Conservation (phyloP, 768 basidiomycete species). For the Mycena chlorophos region DNA sequence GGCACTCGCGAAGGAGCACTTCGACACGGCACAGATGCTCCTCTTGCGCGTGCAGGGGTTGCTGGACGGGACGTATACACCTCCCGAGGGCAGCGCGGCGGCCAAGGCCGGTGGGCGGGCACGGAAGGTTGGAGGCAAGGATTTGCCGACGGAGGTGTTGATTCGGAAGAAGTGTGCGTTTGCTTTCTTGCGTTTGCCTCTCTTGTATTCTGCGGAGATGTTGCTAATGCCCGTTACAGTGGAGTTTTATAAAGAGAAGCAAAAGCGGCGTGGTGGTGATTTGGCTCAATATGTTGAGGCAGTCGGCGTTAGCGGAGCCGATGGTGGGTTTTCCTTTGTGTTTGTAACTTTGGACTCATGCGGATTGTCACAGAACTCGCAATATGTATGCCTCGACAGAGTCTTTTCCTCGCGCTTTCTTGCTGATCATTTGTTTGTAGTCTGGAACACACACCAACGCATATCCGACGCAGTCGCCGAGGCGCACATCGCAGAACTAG, state of each 20-base stretch:
- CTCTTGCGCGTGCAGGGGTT: slow-evolving; percentile 36
- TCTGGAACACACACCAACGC: slow-evolving; percentile 80
- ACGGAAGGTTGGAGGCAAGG: slow-evolving; percentile 65
- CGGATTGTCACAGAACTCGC: slow-evolving; percentile 52
- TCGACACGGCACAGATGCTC: too few relatives aligned
- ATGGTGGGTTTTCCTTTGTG: slow-evolving; percentile 46
- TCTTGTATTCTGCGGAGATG: slow-evolving; percentile 46
- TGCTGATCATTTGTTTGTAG: slow-evolving; percentile 33
- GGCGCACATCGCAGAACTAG: slow-evolving; percentile 59
- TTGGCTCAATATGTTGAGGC: slow-evolving; percentile 50
- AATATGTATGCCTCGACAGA: slow-evolving; percentile 51
- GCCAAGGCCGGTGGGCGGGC: too few relatives aligned
- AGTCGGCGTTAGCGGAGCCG: slow-evolving; percentile 68
- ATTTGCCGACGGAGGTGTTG: slow-evolving; percentile 72
- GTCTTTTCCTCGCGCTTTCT: background rate
- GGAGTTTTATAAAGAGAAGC: slow-evolving; percentile 73
- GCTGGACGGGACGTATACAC: slow-evolving; percentile 57
- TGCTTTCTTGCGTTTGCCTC: too few relatives aligned
- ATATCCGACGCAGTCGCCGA: slow-evolving; percentile 53
- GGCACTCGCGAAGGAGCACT: too few relatives aligned
- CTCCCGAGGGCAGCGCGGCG: too few relatives aligned
- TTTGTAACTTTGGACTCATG: background rate
- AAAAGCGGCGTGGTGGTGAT: slow-evolving; percentile 52
- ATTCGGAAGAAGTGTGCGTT: slow-evolving; percentile 73
- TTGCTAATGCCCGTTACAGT: slow-evolving; percentile 71